Conservation (phyloP, 371 early-diverging fungal species). For the Blakeslea trispora region DNA sequence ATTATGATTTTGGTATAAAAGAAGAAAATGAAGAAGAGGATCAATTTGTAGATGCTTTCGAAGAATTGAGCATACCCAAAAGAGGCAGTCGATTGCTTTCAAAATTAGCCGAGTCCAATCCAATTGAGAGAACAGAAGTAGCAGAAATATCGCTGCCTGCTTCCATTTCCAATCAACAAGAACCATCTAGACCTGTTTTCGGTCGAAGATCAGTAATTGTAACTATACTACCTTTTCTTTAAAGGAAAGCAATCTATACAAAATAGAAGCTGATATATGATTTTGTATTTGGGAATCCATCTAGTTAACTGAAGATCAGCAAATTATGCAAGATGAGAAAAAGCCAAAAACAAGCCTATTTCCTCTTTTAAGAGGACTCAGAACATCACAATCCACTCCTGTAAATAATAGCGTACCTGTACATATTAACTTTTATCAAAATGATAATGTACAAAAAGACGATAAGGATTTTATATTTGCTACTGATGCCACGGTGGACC, state of each 20-base stretch:
- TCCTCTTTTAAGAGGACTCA: constrained; percentile 20
- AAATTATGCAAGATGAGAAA: constrained; percentile 2
- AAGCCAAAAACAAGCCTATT: constrained; percentile 17
- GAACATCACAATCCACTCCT: constrained; percentile 26
- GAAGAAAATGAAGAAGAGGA: constrained; percentile 31
- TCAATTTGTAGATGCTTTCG: constrained; percentile 13
- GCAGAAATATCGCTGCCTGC: constrained; percentile 5
- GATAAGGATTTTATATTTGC: constrained; percentile 41
- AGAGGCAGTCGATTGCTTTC: neutral
- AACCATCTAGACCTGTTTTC: constrained; percentile 6
- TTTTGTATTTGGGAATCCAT: neutral
- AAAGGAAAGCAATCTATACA: no score
- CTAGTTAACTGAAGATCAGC: neutral
- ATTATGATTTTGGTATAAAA: constrained; percentile 4
- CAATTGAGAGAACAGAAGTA: neutral
- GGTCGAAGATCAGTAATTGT: constrained; percentile 24
- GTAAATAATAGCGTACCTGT: constrained; percentile 16
- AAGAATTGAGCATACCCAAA: constrained; percentile 9
- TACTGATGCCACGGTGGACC: constrained; percentile 50
- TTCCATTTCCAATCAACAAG: neutral
- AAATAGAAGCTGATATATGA: neutral
- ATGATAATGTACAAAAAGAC: constrained; percentile 25
- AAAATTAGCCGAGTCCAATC: no score
- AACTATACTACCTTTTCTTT: no score
- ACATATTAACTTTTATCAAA: constrained; percentile 41